A percentile compares a stretch with the other conserved stretches of the same genome.
phyloP scores from a whole-genome alignment of 2,329 filamentous ascomycete genomes.

The Pestalotiopsis sp. region DNA sequence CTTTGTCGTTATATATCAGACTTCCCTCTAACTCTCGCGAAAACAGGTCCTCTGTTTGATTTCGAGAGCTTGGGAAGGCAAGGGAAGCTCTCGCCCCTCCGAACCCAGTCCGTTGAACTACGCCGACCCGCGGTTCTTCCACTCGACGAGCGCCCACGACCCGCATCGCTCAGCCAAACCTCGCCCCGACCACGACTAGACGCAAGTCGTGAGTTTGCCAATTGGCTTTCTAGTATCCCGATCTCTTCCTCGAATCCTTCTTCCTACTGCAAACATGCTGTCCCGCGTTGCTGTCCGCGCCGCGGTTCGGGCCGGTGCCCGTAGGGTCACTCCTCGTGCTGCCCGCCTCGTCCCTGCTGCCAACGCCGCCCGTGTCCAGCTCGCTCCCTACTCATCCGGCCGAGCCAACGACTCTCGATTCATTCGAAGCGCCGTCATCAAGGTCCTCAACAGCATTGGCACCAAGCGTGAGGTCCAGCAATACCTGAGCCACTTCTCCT shows the following conservation, averaged over 20 bases:
- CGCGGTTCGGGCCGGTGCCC: conserved; percentile 32
- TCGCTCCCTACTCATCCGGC: conserved; percentile 32
- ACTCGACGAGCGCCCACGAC: not conserved
- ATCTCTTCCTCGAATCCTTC: not conserved
- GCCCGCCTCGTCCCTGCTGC: conserved; percentile 23
- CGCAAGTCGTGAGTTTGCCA: not conserved
- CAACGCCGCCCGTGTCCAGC: conserved; percentile 17
- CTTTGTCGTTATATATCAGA: not conserved
- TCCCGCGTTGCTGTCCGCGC: conserved; percentile 30
- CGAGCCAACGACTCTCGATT: conserved; percentile 50
- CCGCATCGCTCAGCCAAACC: not conserved
- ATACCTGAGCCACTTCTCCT: conserved; percentile 96
- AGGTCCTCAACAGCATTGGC: conserved; percentile 92
- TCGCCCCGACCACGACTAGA: not conserved
- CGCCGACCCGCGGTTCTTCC: conserved; percentile 3
- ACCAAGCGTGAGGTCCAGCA: conserved; percentile 96
- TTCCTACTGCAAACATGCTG: conserved; percentile 22
- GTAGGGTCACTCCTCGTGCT: conserved; percentile 26
- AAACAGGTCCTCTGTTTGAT: conserved; percentile 4
- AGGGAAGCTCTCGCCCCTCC: conserved; percentile 14
- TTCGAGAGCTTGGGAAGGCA: conserved; percentile 9
- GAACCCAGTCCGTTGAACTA: not conserved
- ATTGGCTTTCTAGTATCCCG: not conserved
- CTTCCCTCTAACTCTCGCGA: not conserved
- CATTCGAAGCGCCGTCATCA: conserved; percentile 81